Evolutionary conservation across 2,329 filamentous ascomycete genomes (phyloP), one percentile per base, ranked within the genome.

Genomic region (Cordyceps tenuipes): DNA sequence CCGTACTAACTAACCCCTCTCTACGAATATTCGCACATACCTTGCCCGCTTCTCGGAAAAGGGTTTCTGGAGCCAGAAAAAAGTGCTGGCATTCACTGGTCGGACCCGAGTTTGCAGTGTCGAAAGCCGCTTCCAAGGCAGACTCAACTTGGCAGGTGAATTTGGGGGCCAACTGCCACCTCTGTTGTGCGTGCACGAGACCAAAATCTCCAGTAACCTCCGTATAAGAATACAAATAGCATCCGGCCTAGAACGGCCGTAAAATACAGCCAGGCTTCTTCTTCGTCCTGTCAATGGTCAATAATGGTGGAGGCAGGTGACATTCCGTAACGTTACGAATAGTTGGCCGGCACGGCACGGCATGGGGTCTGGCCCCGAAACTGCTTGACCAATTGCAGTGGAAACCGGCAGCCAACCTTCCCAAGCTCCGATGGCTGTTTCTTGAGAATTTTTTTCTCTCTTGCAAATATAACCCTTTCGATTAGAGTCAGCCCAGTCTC

Each of bases 321-420:
- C 52, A 41, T 55, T 55, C 52, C 41, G 52, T 55, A 36, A 34
- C 17, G 8, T 55, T 47, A n/a, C n/a, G n/a, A n/a, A n/a, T n/a
- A 19, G 52, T 21, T 7, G 5, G 8, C n/a, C 4, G 12, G 21
- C 21, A 46, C 34, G 52, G 46, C 21, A 46, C 34, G 52, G n/a
- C n/a, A n/a, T n/a, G n/a, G n/a, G 52, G 41, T 55, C 52, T 10
- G 23, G 12, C 52, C 52, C 41, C 5, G 13, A n/a, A 55, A 8
- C n/a, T 5, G 21, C 4, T 46, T 19, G 52, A 17, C 52, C 39
- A 55, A 51, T 46, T 46, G 9, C 9, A 55, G 10, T 31, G 12
- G 3, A 17, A 26, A 41, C 21, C 19, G 19, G n/a, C n/a, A n/a
- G n/a, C n/a, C 29, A 8, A 7, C 13, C 9, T 48, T 48, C 21